A percentile compares a stretch with the other conserved stretches of the same genome.
Evolutionary conservation across 208 protist genomes (phyloP).

Genomic region (Herpetomonas tarakana): DNA sequence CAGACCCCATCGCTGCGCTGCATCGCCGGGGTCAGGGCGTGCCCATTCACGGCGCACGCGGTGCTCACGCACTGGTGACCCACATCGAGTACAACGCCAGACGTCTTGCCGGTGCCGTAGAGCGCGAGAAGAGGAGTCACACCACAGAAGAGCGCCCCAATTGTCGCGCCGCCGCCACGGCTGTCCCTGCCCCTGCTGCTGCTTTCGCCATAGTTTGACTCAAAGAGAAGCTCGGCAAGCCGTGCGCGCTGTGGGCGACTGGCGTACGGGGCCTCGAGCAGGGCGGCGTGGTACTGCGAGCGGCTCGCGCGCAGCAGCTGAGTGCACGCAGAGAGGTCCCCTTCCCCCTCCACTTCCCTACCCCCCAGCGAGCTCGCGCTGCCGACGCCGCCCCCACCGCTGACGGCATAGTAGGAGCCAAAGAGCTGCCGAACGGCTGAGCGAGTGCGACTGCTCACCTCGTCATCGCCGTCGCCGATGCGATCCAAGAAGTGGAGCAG

Average conservation of each 20-base stretch:
- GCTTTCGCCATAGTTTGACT: constrained; percentile 67
- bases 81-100: constrained; percentile 54
- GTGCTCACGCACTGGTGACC: constrained; percentile 55
- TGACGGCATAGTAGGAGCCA: neutral
- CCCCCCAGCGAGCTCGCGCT: neutral
- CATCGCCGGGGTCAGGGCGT: constrained; percentile 37
- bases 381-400: too few relatives aligned
- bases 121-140: constrained; percentile 53
- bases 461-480: constrained; percentile 11
- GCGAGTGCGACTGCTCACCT: too few relatives aligned
- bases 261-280: constrained; percentile 61
- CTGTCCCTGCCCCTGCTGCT: constrained; percentile 40
- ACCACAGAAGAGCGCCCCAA: constrained; percentile 46
- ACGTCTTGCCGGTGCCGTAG: constrained; percentile 60
- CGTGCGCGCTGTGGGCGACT: constrained; percentile 51
- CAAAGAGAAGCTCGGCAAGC: constrained; percentile 52
- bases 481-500: neutral
- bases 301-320: neutral
- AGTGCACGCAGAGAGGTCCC: too few relatives aligned
- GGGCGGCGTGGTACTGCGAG: constrained; percentile 17
- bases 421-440: too few relatives aligned
- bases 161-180: constrained; percentile 5
- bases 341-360: neutral
- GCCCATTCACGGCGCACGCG: constrained; percentile 47
- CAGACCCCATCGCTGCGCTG: constrained; percentile 41